Base-by-base conservation (phyloP, 1,139 yeast species). In the Saccharomycopsis hybrid region DNA sequence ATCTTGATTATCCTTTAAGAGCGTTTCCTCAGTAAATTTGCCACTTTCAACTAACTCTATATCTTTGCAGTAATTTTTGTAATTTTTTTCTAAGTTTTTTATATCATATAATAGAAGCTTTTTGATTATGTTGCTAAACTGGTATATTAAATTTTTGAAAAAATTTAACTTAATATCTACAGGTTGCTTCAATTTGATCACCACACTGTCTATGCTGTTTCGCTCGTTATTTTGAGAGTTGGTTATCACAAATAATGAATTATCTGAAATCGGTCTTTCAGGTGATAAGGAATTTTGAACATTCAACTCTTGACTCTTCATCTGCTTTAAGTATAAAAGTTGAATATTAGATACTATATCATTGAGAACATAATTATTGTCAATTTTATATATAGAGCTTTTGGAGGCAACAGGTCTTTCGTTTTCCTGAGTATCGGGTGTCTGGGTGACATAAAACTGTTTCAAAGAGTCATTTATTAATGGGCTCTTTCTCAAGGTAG, bases 81-180 rank as follows among this genome's bases (percentile, higher is more conserved):
- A 48, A 13, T 38, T 51, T 9, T 43, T 38, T 27, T 51, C 55
- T 8, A 53, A 37, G 32, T 48, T 44, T 31, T 45, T 48, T 29
- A 53, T 51, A 30, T 53, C 55, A 32, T 48, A 51, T 5, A 53
- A 11, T 13, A 53, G 41, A 30, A 53, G 28, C 41, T 53, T 53
- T 47, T 53, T 53, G 24, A 46, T 35, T 9, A 53, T 46, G 27
- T 39, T 48, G 32, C 48, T 48, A 31, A 51, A 42, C 45, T 51
- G 54, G 31, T 40, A 44, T 32, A 51, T 51, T 24, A 53, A 35
- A 28, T 53, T 53, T 31, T 43, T 45, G n/a, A 53, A 46, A 37
- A 53, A 53, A 3, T 38, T 39, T 13, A 53, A 32, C 49, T 53
- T 51, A n/a, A 13, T 35, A 3, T 35, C 49, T 18, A 48, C 29